Base-by-base conservation (phyloP, 2,329 filamentous ascomycete genomes). In the Fusarium foetens region DNA sequence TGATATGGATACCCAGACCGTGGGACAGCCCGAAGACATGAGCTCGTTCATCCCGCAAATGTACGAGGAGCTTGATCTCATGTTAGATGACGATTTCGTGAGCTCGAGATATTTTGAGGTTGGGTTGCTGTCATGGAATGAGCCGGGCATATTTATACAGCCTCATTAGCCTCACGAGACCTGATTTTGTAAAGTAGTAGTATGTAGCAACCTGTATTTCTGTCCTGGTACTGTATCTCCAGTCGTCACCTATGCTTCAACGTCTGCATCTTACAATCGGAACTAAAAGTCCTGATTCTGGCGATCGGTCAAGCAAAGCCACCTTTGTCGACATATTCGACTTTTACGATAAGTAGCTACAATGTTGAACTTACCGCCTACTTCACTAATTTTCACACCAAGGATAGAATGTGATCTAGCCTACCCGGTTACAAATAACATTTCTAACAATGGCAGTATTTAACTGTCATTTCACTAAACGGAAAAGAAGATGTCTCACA, bases 311-410 rank as follows among this genome's bases (percentile, higher is more conserved):
- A 17, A 8, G 4, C 21, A 21, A 17, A 48, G 13, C 3, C 27
- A 48, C 4, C 19, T 16, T 6, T 11, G 16, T 10, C 0, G 12
- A 11, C 19, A n/a, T 6, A 8, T 17, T 17, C n/a, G 11, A 6
- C 14, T 13, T 14, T n/a, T 27, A 4, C 9, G 6, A 8, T 8
- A 3, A 3, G 9, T 4, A 8, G 17, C 5, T 5, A 10, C 2
- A 48, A 14, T 16, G 0, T n/a, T 23, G 3, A 12, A 17, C 21
- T 12, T 31, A 17, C 45, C 17, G 4, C 27, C 14, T n/a, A 16
- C 8, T 25, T 12, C 6, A 43, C 10, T 12, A 8, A 4, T 8
- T 11, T 8, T 11, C 9, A 25, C 7, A 6, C 13, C 3, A 23
- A 10, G 10, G 21, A 4, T 13, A 0, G 9, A 11, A 7, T 4